Evolutionary conservation across 192 early-diverging fungal species (phyloP), one percentile per base, ranked within the genome.

Genomic region (Mortierella alpina): DNA sequence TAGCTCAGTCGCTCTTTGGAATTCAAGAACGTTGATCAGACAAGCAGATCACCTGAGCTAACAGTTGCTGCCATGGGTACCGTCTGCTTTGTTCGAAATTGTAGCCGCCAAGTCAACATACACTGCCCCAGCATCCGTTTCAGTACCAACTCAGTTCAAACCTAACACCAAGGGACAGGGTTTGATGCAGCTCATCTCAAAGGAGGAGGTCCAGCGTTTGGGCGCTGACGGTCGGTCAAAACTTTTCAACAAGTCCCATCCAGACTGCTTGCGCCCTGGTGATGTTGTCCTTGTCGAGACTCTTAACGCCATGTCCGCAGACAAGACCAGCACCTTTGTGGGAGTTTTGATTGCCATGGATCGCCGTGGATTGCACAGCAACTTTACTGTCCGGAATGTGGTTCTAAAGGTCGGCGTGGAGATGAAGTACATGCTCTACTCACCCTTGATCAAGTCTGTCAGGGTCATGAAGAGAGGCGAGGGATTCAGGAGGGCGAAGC

Each of bases 341-440:
- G 93, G 93, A 15, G 86, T 93, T 14, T 87, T 91, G 47, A 92
- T 93, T 72, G 89, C 91, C 15, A 92, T 95, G 50, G 87, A 88
- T 65, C 85, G 93, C 64, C 88, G 89, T 51, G 94, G 92, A 6
- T 80, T 93, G 18, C 91, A 94, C 57, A 92, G 92, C 49, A 90
- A 87, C 74, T 92, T 95, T 70, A 93, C 90, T 8, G 84, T 95
- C 72, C 89, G 94, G 39, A 95, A 95, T 59, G 86, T 93, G 17
- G 90, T 95, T 47, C 74, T 91, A 54, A 92, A 90, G 69, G 83
- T 92, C 15, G 94, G 94, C 61, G 92, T 95, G 7, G 94, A 95
- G 74, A 88, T 92, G 83, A 83, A 89, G 68, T 94, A 88, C 63
- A 86, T 87, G 72, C 86, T 90, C 18, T 94, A 92, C 70, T 95